Evolutionary conservation across 257 asterid genomes (phyloP).

Genomic region (Gynochthodes officinalis): DNA sequence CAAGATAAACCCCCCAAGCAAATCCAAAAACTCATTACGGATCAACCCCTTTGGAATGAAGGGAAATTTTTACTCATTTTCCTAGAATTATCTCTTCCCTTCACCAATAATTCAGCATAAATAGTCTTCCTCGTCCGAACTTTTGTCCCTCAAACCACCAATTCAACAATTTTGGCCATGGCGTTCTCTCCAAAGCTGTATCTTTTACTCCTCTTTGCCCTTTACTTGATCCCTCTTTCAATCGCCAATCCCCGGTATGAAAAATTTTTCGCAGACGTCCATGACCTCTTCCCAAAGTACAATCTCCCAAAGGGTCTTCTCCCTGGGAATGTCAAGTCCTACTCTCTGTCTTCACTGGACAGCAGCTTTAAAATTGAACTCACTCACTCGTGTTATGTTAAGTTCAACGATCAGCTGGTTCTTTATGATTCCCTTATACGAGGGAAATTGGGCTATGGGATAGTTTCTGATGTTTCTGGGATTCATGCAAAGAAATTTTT

Average conservation of each 20-base stretch:
- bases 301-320: conserved; percentile 33
- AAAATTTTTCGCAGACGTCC: conserved; percentile 26
- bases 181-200: conserved; percentile 23
- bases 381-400: conserved; percentile 54
- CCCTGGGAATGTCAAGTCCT: conserved; percentile 23
- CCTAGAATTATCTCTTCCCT: background rate
- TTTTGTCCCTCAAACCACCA: background rate
- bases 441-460: conserved; percentile 58
- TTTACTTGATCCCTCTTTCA: conserved; percentile 25
- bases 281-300: conserved; percentile 32
- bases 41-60: too few relatives aligned
- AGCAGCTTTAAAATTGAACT: conserved; percentile 25
- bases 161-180: conserved; percentile 34
- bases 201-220: conserved; percentile 23
- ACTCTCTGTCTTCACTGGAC: conserved; percentile 20
- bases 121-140: background rate
- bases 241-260: conserved; percentile 33
- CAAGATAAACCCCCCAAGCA: too few relatives aligned
- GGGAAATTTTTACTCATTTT: too few relatives aligned
- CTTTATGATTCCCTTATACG: conserved; percentile 44
- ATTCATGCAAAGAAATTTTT: conserved; percentile 64
- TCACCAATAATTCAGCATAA: background rate
- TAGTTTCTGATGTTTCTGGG: conserved; percentile 60
- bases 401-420: conserved; percentile 51
- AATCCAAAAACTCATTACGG: too few relatives aligned